Evolutionary conservation across 768 basidiomycete genomes (phyloP).

Genomic region (Leucosporidium scottii): DNA sequence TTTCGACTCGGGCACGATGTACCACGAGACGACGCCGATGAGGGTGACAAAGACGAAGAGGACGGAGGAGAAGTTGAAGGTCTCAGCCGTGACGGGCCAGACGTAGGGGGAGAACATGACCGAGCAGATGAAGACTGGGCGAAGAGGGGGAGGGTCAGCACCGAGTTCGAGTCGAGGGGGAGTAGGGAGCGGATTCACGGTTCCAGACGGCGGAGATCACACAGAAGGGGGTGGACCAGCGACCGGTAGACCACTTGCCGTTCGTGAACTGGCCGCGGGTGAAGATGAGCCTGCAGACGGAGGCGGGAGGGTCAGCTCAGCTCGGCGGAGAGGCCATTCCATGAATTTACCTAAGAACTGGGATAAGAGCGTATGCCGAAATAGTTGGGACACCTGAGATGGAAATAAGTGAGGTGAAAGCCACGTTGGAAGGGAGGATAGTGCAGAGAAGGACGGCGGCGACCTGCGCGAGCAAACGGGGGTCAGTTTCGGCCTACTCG

Average conservation of each 20-base stretch:
- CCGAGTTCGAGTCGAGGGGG: not conserved
- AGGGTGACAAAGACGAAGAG: constrained; percentile 76
- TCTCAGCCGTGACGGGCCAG: constrained; percentile 68
- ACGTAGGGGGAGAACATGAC: constrained; percentile 61
- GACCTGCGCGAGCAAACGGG: not conserved
- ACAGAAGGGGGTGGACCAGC: constrained; percentile 62
- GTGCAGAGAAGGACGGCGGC: constrained; percentile 68
- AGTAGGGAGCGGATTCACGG: constrained; percentile 38
- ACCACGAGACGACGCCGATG: constrained; percentile 70
- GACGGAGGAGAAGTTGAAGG: constrained; percentile 66
- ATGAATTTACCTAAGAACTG: constrained; percentile 51
- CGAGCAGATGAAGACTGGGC: constrained; percentile 22
- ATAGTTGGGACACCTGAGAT: constrained; percentile 80
- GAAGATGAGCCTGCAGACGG: constrained; percentile 49
- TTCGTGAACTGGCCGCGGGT: constrained; percentile 67
- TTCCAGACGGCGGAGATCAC: constrained; percentile 64
- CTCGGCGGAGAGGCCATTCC: not conserved
- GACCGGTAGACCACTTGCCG: constrained; percentile 67
- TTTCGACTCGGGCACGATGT: constrained; percentile 65
- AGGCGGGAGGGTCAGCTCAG: not conserved
- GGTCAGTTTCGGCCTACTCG: not conserved
- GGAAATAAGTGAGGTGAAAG: constrained; percentile 82
- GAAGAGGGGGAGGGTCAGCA: not conserved
- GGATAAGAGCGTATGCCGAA: constrained; percentile 78
- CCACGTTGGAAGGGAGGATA: constrained; percentile 80